Base-by-base conservation (phyloP, 106 monocot genomes). In the Amphibolis antarctica region DNA sequence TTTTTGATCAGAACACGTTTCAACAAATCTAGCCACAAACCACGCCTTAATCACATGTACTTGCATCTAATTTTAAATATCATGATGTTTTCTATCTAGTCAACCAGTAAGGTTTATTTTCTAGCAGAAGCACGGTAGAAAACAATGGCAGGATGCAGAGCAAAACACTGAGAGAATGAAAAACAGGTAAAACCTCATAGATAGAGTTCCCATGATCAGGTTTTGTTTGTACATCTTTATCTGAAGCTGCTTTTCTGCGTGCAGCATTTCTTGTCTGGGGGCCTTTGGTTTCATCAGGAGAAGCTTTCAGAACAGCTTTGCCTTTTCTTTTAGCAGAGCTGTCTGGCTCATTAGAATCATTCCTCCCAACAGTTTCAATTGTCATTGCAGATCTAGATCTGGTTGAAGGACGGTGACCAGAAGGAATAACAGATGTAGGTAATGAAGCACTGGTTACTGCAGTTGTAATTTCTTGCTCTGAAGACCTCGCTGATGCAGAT, bases 321-420 rank as follows among this genome's bases (percentile, higher is more conserved):
- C 92, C 92, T 69, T 92, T 92, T 63, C 75, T 85, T 74, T 88
- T 92, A n/a, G 48, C 13, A 17, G n/a, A n/a, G n/a, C n/a, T 49
- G n/a, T 49, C 17, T 0, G 17, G 17, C n/a, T 49, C 48, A 13
- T 49, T 49, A 49, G 48, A 3, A 17, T 49, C 48, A 5, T 49
- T 49, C n/a, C 48, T 13, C 11, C 48, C 48, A n/a, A 17, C n/a
- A 49, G n/a, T 14, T n/a, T 49, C n/a, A 13, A 49, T 49, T 49
- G 48, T 0, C n/a, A 49, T 17, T 12, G 48, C 0, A 13, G 48
- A n/a, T 14, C n/a, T 49, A 49, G 48, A 49, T 49, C 48, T 49
- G 11, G 48, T 49, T 49, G 48, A 49, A 49, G 10, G n/a, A 14
- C 48, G 0, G n/a, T 49, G 48, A n/a, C 48, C 11, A 12, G 2